Evolutionary conservation across 2,329 filamentous ascomycete species (phyloP), one percentile per base, ranked within the genome.

Genomic region (Myriosclerotinia curreyana): DNA sequence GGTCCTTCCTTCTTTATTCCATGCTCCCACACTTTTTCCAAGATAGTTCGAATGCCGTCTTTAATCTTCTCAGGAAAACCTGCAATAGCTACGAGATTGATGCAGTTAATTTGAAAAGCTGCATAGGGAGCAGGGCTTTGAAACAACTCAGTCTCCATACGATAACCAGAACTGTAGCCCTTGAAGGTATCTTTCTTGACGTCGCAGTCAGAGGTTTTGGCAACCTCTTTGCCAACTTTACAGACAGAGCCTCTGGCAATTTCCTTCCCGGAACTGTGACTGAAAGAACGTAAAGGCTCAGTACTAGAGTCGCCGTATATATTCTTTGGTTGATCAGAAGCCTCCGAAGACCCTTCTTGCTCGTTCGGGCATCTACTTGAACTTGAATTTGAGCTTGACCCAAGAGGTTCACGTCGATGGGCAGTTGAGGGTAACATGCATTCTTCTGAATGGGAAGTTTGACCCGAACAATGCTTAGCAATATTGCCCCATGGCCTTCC

Each of bases 1-100:
- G n/a, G 20, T 4, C 40, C 40, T 38, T 62, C 60, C 4, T 31
- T 48, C 25, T 17, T 14, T 5, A 62, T 55, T 5, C 60, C 60
- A 11, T 25, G 8, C 2, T 34, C 36, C 60, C 60, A 62, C 0
- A 28, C 51, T n/a, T 62, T 46, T 11, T 48, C 31, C 14, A 62
- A 14, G 20, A 62, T 25, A 14, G 25, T 20, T n/a, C 60, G 49
- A 48, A 62, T 48, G 12, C 60, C 60, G 17, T 62, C 50, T 17
- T 55, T 62, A 1, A 48, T 36, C n/a, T 5, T 44, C 22, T 53
- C 40, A 14, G 50, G 28, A 9, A 62, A 17, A 3, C 12, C 9
- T n/a, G 38, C 44, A 7, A 61, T 14, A 12, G 12, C 17, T 4
- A 53, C 28, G 2, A 14, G 25, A 22, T 44, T 44, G 2, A 12